Percentiles rank a stretch among this genome's conserved stretches.
These are phyloP conservation scores for Yamadazyma jaroonii DNA, from an alignment of 1,139 yeast species.

Conservation along the genomic window DNA sequence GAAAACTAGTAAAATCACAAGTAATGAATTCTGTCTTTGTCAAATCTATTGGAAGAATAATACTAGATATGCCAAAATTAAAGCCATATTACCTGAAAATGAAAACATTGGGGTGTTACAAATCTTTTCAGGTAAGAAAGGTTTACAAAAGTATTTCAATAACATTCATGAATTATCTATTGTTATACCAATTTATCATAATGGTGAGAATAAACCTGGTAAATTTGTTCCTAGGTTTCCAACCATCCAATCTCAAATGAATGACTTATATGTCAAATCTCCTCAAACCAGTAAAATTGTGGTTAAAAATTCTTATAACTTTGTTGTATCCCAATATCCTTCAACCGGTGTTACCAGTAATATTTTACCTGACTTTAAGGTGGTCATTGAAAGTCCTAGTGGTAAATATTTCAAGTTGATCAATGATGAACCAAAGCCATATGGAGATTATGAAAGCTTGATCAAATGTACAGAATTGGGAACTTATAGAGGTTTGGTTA, in stretches of 20 bases:
- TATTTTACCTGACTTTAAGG: constrained; percentile 45
- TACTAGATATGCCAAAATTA: constrained; percentile 68
- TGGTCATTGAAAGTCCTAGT: constrained; percentile 80
- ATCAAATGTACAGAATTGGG: constrained; percentile 72
- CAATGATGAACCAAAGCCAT: constrained; percentile 45
- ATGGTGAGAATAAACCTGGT: constrained; percentile 56
- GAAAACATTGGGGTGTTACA: constrained; percentile 70
- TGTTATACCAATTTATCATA: constrained; percentile 75
- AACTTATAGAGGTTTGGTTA: constrained; percentile 76
- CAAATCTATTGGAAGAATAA: constrained; percentile 73
- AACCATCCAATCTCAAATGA: constrained; percentile 61
- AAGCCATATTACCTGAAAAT: constrained; percentile 73
- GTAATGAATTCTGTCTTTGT: constrained; percentile 60
- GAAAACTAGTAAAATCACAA: constrained; percentile 49
- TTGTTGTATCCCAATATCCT: constrained; percentile 65
- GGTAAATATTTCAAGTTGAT: constrained; percentile 69
- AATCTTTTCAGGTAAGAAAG: constrained; percentile 70
- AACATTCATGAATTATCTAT: constrained; percentile 69
- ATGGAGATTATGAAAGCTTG: constrained; percentile 56
- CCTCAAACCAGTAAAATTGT: constrained; percentile 75
- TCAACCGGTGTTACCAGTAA: constrained; percentile 48
- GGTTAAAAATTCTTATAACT: constrained; percentile 58
- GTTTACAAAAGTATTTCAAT: constrained; percentile 56
- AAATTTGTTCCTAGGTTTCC: constrained; percentile 73
- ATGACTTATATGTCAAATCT: constrained; percentile 77